A percentile compares a stretch with the other conserved stretches of the same genome.
These are phyloP conservation scores for Xylaria acuta DNA, from an alignment of 495 filamentous ascomycete genomes.

Conservation along the genomic window DNA sequence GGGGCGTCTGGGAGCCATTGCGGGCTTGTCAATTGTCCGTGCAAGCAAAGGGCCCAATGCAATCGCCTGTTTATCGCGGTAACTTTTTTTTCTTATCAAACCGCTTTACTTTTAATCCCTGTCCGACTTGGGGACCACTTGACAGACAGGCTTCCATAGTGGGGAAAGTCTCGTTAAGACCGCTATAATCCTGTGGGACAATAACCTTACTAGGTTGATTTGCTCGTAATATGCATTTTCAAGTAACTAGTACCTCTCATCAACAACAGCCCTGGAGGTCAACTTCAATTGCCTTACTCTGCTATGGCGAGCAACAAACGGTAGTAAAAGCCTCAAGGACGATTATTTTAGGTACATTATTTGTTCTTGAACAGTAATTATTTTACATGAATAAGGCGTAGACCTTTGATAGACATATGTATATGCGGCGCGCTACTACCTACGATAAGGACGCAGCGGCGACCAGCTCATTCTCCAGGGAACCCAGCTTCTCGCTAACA, in stretches of 20 bases:
- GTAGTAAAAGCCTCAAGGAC: neutral
- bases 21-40: conserved; percentile 19
- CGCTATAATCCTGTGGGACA: neutral
- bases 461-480: conserved; percentile 44
- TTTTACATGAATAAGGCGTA: neutral
- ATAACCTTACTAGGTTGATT: neutral
- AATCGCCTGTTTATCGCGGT: conserved; percentile 10
- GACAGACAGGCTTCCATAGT: too few species aligned
- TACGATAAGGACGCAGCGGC: conserved; percentile 30
- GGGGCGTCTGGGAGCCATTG: conserved; percentile 37
- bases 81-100: conserved; percentile 42
- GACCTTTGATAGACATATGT: neutral
- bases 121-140: neutral
- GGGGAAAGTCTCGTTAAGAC: conserved; percentile 2
- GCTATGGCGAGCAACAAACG: too few species aligned
- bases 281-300: too few species aligned
- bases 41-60: neutral
- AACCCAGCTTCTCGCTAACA: conserved; percentile 62
- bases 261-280: too few species aligned
- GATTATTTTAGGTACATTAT: neutral
- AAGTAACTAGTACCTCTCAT: too few species aligned
- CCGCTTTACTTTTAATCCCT: conserved; percentile 39
- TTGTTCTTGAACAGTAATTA: neutral
- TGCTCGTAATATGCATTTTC: neutral
- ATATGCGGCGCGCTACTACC: neutral